Evolutionary conservation across 768 basidiomycete genomes (phyloP).

Genomic region (Termitomyces sp.): DNA sequence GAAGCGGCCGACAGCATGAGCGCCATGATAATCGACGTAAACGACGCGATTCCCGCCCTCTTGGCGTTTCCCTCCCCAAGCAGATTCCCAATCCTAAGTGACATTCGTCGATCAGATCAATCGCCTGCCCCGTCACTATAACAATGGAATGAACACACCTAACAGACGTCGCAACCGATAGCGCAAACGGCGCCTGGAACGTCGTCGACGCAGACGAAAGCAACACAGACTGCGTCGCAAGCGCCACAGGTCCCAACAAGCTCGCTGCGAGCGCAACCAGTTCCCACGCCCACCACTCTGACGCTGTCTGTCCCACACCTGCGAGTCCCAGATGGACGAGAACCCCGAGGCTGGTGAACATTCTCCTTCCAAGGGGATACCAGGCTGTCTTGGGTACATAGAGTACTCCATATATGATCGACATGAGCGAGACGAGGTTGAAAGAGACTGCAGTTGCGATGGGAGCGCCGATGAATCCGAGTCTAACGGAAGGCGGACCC

Average conservation of each 20-base stretch:
- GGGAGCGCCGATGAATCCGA: constrained; percentile 92
- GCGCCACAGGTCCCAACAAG: constrained; percentile 64
- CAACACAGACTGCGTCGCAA: constrained; percentile 89
- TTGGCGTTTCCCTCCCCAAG: constrained; percentile 74
- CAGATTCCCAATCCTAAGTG: constrained; percentile 74
- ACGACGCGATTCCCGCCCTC: constrained; percentile 66
- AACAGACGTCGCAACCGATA: constrained; percentile 81
- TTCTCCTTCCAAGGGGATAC: constrained; percentile 62
- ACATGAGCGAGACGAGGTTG: constrained; percentile 67
- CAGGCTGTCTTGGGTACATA: constrained; percentile 71
- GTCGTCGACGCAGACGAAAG: constrained; percentile 68
- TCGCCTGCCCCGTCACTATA: not conserved
- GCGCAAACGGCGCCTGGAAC: constrained; percentile 79
- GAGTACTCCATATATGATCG: constrained; percentile 56
- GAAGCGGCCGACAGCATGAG: constrained; percentile 54
- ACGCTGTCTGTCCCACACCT: constrained; percentile 80
- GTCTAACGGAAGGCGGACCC: constrained; percentile 71
- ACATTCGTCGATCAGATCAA: not conserved
- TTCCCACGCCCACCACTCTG: constrained; percentile 99
- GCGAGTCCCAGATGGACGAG: constrained; percentile 75
- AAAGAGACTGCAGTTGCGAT: constrained; percentile 87
- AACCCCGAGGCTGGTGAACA: constrained; percentile 63
- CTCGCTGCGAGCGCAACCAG: constrained; percentile 57
- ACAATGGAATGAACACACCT: constrained; percentile 50
- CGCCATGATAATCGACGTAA: constrained; percentile 60